Conservation (phyloP, 1,284 basidiomycete genomes). For the Ceratobasidium sp. region DNA sequence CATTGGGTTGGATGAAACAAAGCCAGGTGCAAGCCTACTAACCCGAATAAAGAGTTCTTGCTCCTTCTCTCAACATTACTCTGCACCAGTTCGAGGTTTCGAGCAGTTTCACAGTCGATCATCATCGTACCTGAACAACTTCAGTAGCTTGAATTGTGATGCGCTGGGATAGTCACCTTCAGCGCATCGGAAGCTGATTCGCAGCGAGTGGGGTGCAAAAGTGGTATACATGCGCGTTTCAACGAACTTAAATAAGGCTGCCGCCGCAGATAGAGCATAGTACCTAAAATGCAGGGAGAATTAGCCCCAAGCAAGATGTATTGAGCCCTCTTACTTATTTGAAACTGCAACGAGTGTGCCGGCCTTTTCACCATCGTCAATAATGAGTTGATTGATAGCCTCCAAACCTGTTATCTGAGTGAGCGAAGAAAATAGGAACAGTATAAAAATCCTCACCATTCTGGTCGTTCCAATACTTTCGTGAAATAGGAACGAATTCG, state of each 20-base stretch:
- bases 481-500: constrained; percentile 72
- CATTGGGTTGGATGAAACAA: neutral
- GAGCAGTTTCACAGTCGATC: constrained; percentile 89
- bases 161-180: constrained; percentile 60
- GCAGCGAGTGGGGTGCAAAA: constrained; percentile 79
- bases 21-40: constrained; percentile 49
- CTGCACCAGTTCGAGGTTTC: constrained; percentile 87
- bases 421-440: constrained; percentile 52
- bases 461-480: constrained; percentile 85
- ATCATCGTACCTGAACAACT: constrained; percentile 82
- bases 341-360: constrained; percentile 79
- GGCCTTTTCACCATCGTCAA: constrained; percentile 81
- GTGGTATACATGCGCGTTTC: constrained; percentile 75
- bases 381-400: constrained; percentile 79
- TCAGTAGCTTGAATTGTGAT: neutral
- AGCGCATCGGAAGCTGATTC: constrained; percentile 82
- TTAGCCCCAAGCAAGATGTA: neutral
- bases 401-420: constrained; percentile 72
- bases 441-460: constrained; percentile 66
- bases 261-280: constrained; percentile 86
- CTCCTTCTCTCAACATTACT: constrained; percentile 78
- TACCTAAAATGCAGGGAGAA: constrained; percentile 66
- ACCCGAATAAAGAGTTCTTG: constrained; percentile 81
- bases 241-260: constrained; percentile 87
- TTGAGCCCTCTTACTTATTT: constrained; percentile 72